Conservation (phyloP, 352 stramenopile genomes). For the Aphanomyces cochlioides region DNA sequence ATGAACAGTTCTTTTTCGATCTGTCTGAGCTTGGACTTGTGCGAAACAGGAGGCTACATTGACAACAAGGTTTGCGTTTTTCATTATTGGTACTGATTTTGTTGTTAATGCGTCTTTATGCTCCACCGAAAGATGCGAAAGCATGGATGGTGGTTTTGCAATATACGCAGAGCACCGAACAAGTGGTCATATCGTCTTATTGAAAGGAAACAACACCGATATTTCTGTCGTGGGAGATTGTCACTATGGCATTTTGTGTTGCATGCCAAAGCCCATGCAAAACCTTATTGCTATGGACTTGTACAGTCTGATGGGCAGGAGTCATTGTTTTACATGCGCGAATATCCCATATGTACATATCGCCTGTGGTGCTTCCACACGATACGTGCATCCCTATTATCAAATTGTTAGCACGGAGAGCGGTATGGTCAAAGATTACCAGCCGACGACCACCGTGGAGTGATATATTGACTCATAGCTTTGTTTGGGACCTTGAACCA, state of each 20-base stretch:
- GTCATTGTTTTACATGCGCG: slow-evolving; percentile 15
- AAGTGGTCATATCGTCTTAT: slow-evolving; percentile 28
- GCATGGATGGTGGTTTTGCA: too few species aligned
- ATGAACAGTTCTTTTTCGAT: too few species aligned
- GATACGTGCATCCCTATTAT: slow-evolving; percentile 55
- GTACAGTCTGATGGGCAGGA: slow-evolving; percentile 66
- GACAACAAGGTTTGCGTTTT: too few species aligned
- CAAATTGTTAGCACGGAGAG: neutral
- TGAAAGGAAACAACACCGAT: slow-evolving; percentile 75
- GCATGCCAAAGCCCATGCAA: slow-evolving; percentile 83
- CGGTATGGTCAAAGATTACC: neutral
- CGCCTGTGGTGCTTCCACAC: slow-evolving; percentile 58
- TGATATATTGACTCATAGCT: slow-evolving; percentile 79
- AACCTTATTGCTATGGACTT: slow-evolving; percentile 74
- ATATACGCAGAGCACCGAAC: too few species aligned
- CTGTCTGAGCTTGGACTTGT: too few species aligned
- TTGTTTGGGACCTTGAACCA: slow-evolving; percentile 48
- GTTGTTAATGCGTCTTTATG: too few species aligned
- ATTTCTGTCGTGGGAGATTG: slow-evolving; percentile 74
- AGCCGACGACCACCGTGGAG: slow-evolving; percentile 71
- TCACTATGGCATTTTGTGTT: slow-evolving; percentile 81
- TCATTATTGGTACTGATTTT: too few species aligned
- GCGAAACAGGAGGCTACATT: too few species aligned
- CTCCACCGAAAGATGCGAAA: too few species aligned
- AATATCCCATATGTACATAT: slow-evolving; percentile 44